Conservation (phyloP, 163 green algal genomes). For the Chlorella variabilis region DNA sequence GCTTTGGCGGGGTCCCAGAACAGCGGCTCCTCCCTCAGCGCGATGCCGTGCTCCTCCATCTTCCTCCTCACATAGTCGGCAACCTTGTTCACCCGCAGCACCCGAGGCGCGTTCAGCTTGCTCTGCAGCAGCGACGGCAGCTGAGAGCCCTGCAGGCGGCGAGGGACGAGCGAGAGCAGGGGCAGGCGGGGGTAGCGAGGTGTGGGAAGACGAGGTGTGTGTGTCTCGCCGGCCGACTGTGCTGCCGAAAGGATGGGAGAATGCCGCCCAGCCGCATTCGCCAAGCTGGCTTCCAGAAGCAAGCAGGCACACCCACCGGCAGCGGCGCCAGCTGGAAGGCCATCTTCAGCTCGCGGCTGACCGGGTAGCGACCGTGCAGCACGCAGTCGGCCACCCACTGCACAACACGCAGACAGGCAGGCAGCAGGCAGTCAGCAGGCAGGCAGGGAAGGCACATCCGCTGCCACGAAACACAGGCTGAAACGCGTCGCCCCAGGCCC, state of each 20-base stretch:
- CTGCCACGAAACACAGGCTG: too few relatives aligned
- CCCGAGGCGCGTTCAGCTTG: slow-evolving; percentile 87
- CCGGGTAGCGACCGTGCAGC: slow-evolving; percentile 51
- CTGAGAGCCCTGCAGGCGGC: slow-evolving; percentile 57
- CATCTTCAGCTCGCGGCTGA: slow-evolving; percentile 58
- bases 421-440: background rate
- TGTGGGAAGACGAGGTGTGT: background rate
- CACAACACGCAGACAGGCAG: slow-evolving; percentile 35
- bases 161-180: too few relatives aligned
- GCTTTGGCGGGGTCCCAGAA: slow-evolving; percentile 35
- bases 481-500: too few relatives aligned
- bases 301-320: too few relatives aligned
- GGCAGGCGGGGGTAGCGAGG: background rate
- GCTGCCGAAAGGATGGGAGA: too few relatives aligned
- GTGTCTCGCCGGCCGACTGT: too few relatives aligned
- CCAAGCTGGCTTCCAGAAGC: too few relatives aligned
- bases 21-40: slow-evolving; percentile 42
- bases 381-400: slow-evolving; percentile 79
- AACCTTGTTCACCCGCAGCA: slow-evolving; percentile 88
- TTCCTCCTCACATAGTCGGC: slow-evolving; percentile 65
- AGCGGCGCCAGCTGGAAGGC: slow-evolving; percentile 78
- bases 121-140: slow-evolving; percentile 81
- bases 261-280: too few relatives aligned
- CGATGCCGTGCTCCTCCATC: slow-evolving; percentile 57
- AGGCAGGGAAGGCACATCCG: too few relatives aligned